Conservation (phyloP, 2,329 filamentous ascomycete species). For the Ophiocordyceps camponoti-rufipedis region DNA sequence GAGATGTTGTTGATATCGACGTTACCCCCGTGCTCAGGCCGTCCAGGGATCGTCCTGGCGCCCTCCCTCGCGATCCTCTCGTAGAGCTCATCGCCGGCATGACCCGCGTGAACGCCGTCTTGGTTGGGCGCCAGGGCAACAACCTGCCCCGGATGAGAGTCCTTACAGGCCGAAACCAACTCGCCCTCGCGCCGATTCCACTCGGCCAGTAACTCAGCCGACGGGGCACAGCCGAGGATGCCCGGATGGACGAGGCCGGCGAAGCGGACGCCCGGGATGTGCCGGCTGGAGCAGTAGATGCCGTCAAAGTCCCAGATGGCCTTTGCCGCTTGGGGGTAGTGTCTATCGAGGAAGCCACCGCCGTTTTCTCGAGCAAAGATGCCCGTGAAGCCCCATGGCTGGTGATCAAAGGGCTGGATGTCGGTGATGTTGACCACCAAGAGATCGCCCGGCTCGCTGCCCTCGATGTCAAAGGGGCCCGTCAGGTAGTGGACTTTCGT, state of each 20-base stretch:
- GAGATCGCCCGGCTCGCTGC: slow-evolving; percentile 69
- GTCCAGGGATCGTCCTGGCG: slow-evolving; percentile 67
- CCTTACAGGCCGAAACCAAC: slow-evolving; percentile 41
- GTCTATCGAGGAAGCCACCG: slow-evolving; percentile 74
- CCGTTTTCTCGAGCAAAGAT: slow-evolving; percentile 68
- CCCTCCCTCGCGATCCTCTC: slow-evolving; percentile 58
- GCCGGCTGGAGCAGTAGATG: slow-evolving; percentile 60
- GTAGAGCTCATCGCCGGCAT: slow-evolving; percentile 36
- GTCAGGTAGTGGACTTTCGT: slow-evolving; percentile 76
- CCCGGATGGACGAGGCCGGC: slow-evolving; percentile 81
- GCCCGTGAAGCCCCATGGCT: slow-evolving; percentile 82
- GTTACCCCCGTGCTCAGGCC: slow-evolving; percentile 78
- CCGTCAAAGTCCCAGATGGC: slow-evolving; percentile 41
- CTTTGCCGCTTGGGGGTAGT: slow-evolving; percentile 63
- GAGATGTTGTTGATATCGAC: slow-evolving; percentile 83
- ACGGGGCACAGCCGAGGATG: slow-evolving; percentile 79
- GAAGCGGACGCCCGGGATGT: slow-evolving; percentile 77
- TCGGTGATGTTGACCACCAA: slow-evolving; percentile 83
- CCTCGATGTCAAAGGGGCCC: slow-evolving; percentile 75
- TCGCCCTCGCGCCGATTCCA: slow-evolving; percentile 78
- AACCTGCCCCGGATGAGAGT: slow-evolving; percentile 42
- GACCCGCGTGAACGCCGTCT: slow-evolving; percentile 54
- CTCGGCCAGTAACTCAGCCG: slow-evolving; percentile 52
- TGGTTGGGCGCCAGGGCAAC: slow-evolving; percentile 65
- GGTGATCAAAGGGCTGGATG: slow-evolving; percentile 70